phyloP scores from a whole-genome alignment of 495 filamentous ascomycete species.

The Parathielavia hyrcaniae region DNA sequence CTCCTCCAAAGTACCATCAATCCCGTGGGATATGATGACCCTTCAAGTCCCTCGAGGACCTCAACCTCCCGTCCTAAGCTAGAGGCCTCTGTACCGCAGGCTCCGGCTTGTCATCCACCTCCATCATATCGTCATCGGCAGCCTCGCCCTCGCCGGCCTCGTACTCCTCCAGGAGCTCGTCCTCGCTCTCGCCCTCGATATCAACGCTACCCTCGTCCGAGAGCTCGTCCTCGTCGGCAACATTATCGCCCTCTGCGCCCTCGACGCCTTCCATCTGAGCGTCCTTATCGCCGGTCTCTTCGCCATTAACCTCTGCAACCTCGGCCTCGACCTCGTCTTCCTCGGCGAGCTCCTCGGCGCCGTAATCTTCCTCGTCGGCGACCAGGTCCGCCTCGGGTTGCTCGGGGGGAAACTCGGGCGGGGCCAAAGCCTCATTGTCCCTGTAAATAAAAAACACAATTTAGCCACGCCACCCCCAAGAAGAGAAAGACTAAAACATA shows the following conservation, averaged over 20 bases:
- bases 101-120: slow-evolving; percentile 49
- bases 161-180: slow-evolving; percentile 78
- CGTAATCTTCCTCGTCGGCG: slow-evolving; percentile 84
- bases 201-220: slow-evolving; percentile 91
- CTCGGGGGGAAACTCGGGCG: slow-evolving; percentile 91
- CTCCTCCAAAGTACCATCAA: slow-evolving; percentile 1
- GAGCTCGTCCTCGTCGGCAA: slow-evolving; percentile 63
- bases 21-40: slow-evolving; percentile 17
- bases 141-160: slow-evolving; percentile 61
- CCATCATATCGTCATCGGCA: slow-evolving; percentile 74
- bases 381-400: slow-evolving; percentile 88
- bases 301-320: slow-evolving; percentile 42
- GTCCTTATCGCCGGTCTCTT: slow-evolving; percentile 54
- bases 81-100: slow-evolving; percentile 5
- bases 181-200: slow-evolving; percentile 82
- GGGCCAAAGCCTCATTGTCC: slow-evolving; percentile 94
- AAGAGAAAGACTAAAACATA: slow-evolving; percentile 37
- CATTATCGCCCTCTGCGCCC: slow-evolving; percentile 37
- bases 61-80: slow-evolving; percentile 11
- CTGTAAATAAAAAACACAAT: slow-evolving; percentile 38
- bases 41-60: slow-evolving; percentile 1
- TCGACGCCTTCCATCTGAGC: slow-evolving; percentile 79
- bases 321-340: slow-evolving; percentile 55
- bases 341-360: slow-evolving; percentile 73
- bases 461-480: background rate